These are phyloP conservation scores for Hordeum marinum DNA, from an alignment of 176 grass and related monocot genomes.

Conservation along the genomic window DNA sequence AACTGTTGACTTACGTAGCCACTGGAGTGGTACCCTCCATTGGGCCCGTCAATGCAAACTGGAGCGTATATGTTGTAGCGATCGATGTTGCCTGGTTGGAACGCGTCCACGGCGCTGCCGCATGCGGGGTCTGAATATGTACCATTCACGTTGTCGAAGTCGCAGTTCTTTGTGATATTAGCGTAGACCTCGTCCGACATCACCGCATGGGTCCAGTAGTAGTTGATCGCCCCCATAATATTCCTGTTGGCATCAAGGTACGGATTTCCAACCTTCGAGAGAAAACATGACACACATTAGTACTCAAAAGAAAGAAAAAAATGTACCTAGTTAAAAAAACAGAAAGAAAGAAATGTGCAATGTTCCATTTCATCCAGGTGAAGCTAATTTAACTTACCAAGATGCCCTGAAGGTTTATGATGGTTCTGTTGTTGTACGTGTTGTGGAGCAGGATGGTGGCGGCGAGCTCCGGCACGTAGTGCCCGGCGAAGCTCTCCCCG, in stretches of 20 bases:
- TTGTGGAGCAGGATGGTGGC: conserved; percentile 38
- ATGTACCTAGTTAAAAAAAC: neutral
- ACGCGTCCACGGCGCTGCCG: neutral
- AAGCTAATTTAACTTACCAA: neutral
- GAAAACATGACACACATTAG: neutral
- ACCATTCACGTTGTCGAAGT: neutral
- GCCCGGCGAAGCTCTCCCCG: conserved; percentile 54
- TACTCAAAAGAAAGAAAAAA: neutral
- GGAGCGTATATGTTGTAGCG: conserved; percentile 42
- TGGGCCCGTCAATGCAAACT: conserved; percentile 1
- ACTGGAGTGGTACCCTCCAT: conserved; percentile 9
- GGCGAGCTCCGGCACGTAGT: conserved; percentile 37
- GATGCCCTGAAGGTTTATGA: conserved; percentile 43
- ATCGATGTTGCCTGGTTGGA: neutral
- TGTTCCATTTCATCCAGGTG: neutral
- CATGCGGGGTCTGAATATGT: neutral
- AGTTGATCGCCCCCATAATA: neutral
- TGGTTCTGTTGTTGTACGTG: conserved; percentile 19
- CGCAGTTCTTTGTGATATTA: conserved; percentile 31
- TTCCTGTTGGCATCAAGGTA: neutral
- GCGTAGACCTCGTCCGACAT: conserved; percentile 29
- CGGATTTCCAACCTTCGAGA: conserved; percentile 37
- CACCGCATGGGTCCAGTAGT: conserved; percentile 3
- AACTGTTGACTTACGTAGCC: conserved; percentile 4
- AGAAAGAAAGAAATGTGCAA: neutral